Evolutionary conservation across 2,329 filamentous ascomycete genomes (phyloP).

Genomic region (Westerdykella ornata): DNA sequence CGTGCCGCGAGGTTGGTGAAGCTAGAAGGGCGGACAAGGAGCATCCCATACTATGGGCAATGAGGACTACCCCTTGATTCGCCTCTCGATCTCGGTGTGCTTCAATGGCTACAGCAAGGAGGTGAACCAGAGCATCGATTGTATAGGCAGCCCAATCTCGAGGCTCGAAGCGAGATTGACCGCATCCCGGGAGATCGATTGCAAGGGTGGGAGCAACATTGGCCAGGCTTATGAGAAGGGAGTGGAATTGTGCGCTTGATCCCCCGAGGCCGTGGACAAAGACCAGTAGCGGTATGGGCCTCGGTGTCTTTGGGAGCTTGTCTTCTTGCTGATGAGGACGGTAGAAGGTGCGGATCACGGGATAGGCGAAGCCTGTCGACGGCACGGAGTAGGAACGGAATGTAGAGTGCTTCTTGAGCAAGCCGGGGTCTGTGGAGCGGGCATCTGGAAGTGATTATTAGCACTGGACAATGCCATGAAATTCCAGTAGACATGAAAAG

Average conservation of each 20-base stretch:
- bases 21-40: constrained; percentile 69
- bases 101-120: constrained; percentile 69
- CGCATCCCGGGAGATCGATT: constrained; percentile 86
- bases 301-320: constrained; percentile 66
- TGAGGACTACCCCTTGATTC: constrained; percentile 66
- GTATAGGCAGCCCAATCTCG: constrained; percentile 72
- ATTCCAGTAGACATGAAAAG: background rate
- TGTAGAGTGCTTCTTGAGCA: constrained; percentile 70
- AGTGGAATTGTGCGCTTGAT: constrained; percentile 79
- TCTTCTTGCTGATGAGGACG: constrained; percentile 73
- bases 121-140: constrained; percentile 64
- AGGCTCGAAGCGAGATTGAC: constrained; percentile 67
- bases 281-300: constrained; percentile 74
- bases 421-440: constrained; percentile 62
- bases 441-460: constrained; percentile 33
- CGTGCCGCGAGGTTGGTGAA: constrained; percentile 50
- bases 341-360: constrained; percentile 74
- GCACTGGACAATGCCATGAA: background rate
- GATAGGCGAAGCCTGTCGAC: constrained; percentile 58
- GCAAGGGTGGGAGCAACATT: constrained; percentile 79
- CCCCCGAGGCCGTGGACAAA: constrained; percentile 94
- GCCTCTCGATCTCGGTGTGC: constrained; percentile 59
- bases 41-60: constrained; percentile 88
- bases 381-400: constrained; percentile 66
- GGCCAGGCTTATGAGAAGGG: constrained; percentile 70